These are phyloP conservation scores for Hylodesmum podocarpum DNA, from an alignment of 306 rosid genomes.

Conservation along the genomic window DNA sequence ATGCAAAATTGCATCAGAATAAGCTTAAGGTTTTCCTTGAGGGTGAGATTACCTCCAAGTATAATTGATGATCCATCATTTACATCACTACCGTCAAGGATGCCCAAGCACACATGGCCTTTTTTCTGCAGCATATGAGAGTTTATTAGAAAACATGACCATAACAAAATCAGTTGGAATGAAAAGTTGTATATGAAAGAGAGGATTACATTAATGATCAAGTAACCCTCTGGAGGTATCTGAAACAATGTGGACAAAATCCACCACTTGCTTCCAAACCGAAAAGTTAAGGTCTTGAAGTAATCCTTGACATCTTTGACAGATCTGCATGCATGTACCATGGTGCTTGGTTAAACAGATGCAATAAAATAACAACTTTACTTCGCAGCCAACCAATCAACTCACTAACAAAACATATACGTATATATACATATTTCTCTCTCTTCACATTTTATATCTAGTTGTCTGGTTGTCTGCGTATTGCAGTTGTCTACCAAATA, in stretches of 20 bases:
- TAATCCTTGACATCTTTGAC: constrained; percentile 60
- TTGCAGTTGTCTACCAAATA: too few relatives aligned
- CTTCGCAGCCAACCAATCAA: too few relatives aligned
- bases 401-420: too few relatives aligned
- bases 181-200: constrained; percentile 6
- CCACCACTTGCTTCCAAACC: constrained; percentile 78
- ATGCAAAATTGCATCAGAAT: not conserved
- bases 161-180: constrained; percentile 12
- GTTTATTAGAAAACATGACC: constrained; percentile 9
- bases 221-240: constrained; percentile 76
- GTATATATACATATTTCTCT: too few relatives aligned
- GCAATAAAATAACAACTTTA: not conserved
- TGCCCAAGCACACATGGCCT: constrained; percentile 83
- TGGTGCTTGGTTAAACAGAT: constrained; percentile 14
- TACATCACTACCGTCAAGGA: constrained; percentile 71
- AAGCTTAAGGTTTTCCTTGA: not conserved
- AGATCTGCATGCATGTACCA: constrained; percentile 50
- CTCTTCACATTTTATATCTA: too few relatives aligned
- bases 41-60: constrained; percentile 64
- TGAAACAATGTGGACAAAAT: constrained; percentile 55
- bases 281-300: constrained; percentile 68
- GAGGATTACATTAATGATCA: constrained; percentile 58
- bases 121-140: constrained; percentile 52
- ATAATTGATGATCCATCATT: constrained; percentile 70
- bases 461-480: too few relatives aligned